Base-by-base conservation (phyloP, 2,329 filamentous ascomycete species). In the Penicillium glabrum region DNA sequence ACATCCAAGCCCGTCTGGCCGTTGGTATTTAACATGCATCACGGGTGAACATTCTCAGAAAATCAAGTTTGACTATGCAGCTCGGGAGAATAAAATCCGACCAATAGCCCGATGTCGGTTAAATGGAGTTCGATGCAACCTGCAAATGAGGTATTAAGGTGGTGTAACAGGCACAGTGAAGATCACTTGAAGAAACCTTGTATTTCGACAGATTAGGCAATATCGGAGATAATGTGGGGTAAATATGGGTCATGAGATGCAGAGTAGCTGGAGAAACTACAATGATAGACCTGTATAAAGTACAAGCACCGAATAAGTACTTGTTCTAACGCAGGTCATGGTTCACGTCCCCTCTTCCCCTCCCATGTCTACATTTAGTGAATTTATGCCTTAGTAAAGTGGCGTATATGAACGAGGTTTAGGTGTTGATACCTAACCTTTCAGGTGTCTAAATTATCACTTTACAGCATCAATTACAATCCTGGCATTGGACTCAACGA, bases 151-250 rank as follows among this genome's bases (percentile, higher is more conserved):
- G 11, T 26, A 39, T 21, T 19, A 13, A 49, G 31, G 4, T 26
- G 23, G 13, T 39, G 29, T 14, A 29, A 8, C 33, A 41, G 14
- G 21, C 21, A 26, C 14, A n/a, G 37, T 49, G 31, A 16, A 39
- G 19, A 37, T 49, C 31, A 16, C 21, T 8, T 21, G 19, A 26
- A 19, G 14, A 39, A 37, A 23, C 33, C 27, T 16, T 21, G 14
- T 41, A 27, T 27, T 50, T 39, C 23, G 47, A 21, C 21, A 14
- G n/a, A n/a, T 26, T 24, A 21, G 35, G 19, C 14, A 27, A 29
- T 9, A 10, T 33, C 46, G 47, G 47, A 41, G 47, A 39, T 27
- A 50, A 41, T 50, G 47, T 50, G 47, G 47, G 37, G 47, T 50
- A 50, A 41, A 49, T 26, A 37, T 49, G 46, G 46, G 46, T 37